Conservation (phyloP, 2,329 filamentous ascomycete species). For the Fusarium piperis region DNA sequence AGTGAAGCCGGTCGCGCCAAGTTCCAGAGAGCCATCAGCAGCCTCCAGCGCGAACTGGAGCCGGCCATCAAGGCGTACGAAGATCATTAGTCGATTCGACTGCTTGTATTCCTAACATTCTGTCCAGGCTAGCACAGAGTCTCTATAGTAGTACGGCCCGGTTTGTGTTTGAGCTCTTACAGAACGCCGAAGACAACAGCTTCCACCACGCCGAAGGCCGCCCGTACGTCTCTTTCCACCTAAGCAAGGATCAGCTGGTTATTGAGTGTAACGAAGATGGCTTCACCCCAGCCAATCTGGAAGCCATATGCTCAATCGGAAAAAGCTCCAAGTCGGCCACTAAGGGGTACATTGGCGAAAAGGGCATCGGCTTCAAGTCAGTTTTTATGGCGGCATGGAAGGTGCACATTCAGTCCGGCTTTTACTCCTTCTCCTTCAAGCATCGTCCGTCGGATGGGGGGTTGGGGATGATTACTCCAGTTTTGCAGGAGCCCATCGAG, state of each 20-base stretch:
- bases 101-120: not conserved
- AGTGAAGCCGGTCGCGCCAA: not conserved
- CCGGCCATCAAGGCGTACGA: not conserved
- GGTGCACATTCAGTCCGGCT: constrained; percentile 29
- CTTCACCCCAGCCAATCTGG: not conserved
- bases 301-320: not conserved
- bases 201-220: not conserved
- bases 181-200: constrained; percentile 15
- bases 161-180: constrained; percentile 13
- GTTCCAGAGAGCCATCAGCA: not conserved
- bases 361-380: constrained; percentile 32
- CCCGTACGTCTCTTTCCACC: constrained; percentile 2
- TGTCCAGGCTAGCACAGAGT: not conserved
- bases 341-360: constrained; percentile 29
- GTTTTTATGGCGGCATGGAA: constrained; percentile 22
- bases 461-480: constrained; percentile 20
- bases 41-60: not conserved
- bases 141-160: constrained; percentile 2
- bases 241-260: not conserved
- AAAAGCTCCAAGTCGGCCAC: constrained; percentile 6
- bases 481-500: constrained; percentile 10
- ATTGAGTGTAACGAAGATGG: constrained; percentile 22
- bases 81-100: not conserved
- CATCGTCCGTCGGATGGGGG: constrained; percentile 11
- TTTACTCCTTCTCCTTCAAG: constrained; percentile 29